These are phyloP conservation scores for Saururus chinensis DNA, from an alignment of 164 flowering plant species.

Conservation along the genomic window DNA sequence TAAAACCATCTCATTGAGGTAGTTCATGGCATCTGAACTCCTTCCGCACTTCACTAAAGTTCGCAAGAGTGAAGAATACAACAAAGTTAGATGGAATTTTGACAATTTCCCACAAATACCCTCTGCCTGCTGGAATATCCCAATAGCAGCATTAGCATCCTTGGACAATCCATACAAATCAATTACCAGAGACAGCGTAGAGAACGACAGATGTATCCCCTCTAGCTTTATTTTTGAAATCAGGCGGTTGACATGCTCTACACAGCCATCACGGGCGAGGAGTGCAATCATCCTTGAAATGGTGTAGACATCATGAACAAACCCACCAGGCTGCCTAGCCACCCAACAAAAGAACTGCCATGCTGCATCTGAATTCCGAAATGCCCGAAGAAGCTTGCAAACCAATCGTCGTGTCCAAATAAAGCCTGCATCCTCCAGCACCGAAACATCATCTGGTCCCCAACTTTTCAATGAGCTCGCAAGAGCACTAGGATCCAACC, in stretches of 20 bases:
- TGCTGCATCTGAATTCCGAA: conserved; percentile 63
- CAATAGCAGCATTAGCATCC: conserved; percentile 71
- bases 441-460: conserved; percentile 50
- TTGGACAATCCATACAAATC: conserved; percentile 74
- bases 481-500: conserved; percentile 87
- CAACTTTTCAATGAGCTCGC: conserved; percentile 64
- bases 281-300: conserved; percentile 65
- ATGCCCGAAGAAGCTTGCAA: conserved; percentile 67
- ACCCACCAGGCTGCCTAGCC: conserved; percentile 66
- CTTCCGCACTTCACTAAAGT: conserved; percentile 66
- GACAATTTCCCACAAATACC: conserved; percentile 39
- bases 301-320: conserved; percentile 65
- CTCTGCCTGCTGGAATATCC: conserved; percentile 43
- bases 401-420: conserved; percentile 83
- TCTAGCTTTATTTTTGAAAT: conserved; percentile 49
- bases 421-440: conserved; percentile 53
- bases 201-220: conserved; percentile 49
- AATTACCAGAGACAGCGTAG: conserved; percentile 59
- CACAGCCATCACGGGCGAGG: conserved; percentile 57
- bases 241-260: conserved; percentile 53
- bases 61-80: conserved; percentile 73
- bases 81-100: conserved; percentile 33
- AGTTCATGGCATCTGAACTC: conserved; percentile 37
- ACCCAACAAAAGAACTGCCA: conserved; percentile 96
- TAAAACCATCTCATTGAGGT: conserved; percentile 68